Percentiles rank a stretch among this genome's conserved stretches.
These are phyloP conservation scores for Stephania yunnanensis DNA, from an alignment of 164 flowering plant species.

Conservation along the genomic window DNA sequence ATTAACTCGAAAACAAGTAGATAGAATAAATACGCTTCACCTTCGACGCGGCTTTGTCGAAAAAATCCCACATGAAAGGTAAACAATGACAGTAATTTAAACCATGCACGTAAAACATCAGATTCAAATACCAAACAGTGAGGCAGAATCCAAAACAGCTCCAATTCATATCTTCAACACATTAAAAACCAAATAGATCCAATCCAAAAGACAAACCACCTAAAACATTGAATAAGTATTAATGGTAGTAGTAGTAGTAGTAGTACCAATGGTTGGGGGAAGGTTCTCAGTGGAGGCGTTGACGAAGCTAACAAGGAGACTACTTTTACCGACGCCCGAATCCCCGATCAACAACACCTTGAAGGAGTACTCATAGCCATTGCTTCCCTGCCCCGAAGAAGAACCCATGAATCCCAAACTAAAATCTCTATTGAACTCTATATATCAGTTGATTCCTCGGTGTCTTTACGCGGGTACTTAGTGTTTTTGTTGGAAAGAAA, in stretches of 20 bases:
- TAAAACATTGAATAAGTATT: background rate
- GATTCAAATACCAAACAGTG: too few species aligned
- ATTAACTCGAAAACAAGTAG: too few species aligned
- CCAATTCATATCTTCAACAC: too few species aligned
- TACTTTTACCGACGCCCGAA: slow-evolving; percentile 90
- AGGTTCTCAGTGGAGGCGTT: slow-evolving; percentile 57
- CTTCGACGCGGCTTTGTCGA: too few species aligned
- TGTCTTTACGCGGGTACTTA: too few species aligned
- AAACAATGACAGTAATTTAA: too few species aligned
- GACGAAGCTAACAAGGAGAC: slow-evolving; percentile 76
- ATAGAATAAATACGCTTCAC: too few species aligned
- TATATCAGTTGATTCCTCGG: background rate
- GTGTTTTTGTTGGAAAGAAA: background rate
- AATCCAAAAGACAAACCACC: background rate
- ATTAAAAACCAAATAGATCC: background rate
- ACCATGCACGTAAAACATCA: too few species aligned
- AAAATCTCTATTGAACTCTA: background rate
- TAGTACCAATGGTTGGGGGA: slow-evolving; percentile 85
- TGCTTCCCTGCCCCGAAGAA: slow-evolving; percentile 20
- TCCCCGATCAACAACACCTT: slow-evolving; percentile 86
- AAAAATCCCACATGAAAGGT: too few species aligned
- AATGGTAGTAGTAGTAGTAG: too few species aligned
- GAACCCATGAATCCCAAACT: slow-evolving; percentile 28
- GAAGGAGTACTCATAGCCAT: slow-evolving; percentile 65
- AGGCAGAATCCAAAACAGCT: too few species aligned